Conservation (phyloP, 768 basidiomycete species). For the Daedaleopsis sinensis region DNA sequence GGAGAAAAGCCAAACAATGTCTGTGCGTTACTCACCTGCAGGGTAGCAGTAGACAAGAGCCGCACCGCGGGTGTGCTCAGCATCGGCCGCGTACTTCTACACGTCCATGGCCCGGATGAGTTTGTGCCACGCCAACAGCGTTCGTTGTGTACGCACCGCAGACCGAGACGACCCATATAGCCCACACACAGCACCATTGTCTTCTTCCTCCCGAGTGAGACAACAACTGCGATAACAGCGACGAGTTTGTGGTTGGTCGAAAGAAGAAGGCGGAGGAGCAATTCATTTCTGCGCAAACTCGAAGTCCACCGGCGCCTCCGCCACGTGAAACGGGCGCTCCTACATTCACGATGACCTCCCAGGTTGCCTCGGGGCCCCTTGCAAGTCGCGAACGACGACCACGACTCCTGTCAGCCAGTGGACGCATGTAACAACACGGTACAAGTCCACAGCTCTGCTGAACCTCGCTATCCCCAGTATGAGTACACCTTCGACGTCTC, state of each 20-base stretch:
- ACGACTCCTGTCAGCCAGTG: too few relatives aligned
- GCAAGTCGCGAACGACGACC: background rate
- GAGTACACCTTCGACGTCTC: too few relatives aligned
- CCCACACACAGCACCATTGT: constrained; percentile 17
- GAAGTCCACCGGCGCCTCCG: too few relatives aligned
- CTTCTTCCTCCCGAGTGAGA: background rate
- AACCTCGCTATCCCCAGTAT: too few relatives aligned
- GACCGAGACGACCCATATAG: constrained; percentile 15
- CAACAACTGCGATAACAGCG: background rate
- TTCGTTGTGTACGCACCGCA: constrained; percentile 4
- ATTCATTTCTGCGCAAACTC: background rate
- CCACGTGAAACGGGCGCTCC: background rate
- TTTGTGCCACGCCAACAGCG: background rate
- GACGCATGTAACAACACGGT: too few relatives aligned
- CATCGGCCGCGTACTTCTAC: constrained; percentile 11
- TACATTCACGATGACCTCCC: background rate
- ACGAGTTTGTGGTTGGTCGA: background rate
- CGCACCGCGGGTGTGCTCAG: constrained; percentile 10
- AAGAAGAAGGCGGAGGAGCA: background rate
- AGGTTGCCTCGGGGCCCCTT: background rate
- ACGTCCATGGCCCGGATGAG: background rate
- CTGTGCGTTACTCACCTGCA: constrained; percentile 9
- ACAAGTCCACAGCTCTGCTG: too few relatives aligned
- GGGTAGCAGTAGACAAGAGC: constrained; percentile 12
- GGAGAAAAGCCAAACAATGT: background rate